Evolutionary conservation across 2,329 filamentous ascomycete genomes (phyloP).

Genomic region (Penicillium polonicum): DNA sequence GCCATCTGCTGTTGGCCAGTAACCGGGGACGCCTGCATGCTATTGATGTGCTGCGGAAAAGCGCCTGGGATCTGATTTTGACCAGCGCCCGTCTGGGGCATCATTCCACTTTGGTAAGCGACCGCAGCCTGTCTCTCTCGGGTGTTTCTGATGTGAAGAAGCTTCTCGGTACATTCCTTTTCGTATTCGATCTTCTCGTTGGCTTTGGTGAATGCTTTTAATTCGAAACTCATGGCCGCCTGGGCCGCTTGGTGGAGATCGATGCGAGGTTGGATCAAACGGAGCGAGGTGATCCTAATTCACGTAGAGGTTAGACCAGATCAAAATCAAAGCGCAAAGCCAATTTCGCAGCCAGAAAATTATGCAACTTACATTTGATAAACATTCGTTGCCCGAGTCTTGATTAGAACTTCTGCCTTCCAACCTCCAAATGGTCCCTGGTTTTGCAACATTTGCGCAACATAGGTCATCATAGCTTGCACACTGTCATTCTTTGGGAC

Average conservation of each 20-base stretch:
- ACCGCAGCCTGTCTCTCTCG: conserved; percentile 44
- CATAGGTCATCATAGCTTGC: conserved; percentile 39
- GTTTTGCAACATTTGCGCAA: conserved; percentile 40
- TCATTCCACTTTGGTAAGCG: conserved; percentile 41
- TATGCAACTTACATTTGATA: conserved; percentile 43
- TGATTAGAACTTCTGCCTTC: conserved; percentile 43
- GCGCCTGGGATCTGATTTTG: conserved; percentile 46
- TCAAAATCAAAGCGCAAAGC: background rate
- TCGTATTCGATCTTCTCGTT: conserved; percentile 46
- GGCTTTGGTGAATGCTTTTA: conserved; percentile 45
- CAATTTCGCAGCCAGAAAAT: background rate
- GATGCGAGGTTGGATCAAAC: conserved; percentile 46
- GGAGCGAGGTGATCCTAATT: conserved; percentile 46
- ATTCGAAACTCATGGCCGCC: conserved; percentile 46
- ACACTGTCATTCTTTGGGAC: conserved; percentile 36
- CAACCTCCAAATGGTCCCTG: conserved; percentile 48
- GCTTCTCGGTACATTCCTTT: conserved; percentile 45
- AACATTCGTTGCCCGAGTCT: conserved; percentile 43
- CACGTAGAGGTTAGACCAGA: conserved; percentile 12
- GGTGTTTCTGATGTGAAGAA: conserved; percentile 46
- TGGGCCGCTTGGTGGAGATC: conserved; percentile 40
- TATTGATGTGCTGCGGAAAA: conserved; percentile 52
- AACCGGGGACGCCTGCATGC: conserved; percentile 53
- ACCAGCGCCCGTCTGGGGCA: conserved; percentile 35
- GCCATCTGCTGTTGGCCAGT: conserved; percentile 39